Evolutionary conservation across 164 flowering plant genomes (phyloP), one percentile per base, ranked within the genome.

Genomic region (Protea cynaroides): DNA sequence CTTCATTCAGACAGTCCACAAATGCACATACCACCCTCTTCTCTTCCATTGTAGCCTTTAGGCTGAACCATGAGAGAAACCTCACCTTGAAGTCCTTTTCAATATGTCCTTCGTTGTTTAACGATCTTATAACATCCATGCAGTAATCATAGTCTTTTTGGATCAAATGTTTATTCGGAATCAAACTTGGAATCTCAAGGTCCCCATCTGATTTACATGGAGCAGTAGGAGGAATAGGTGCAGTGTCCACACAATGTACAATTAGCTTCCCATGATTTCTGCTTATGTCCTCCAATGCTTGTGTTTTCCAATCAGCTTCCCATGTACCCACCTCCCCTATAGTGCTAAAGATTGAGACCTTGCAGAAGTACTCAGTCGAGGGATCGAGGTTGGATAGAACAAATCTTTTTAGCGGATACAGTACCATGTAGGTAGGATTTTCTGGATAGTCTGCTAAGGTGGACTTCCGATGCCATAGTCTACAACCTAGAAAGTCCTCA

Each of bases 1-100:
- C 99, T 47, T 83, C 88, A 0, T 75, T 46, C 40, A 92, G 73
- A 0, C 89, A 81, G 63, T 92, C 94, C 1, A 95, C 80, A 65
- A 82, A 95, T 14, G 83, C 90, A 58, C 78, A 88, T 56, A 95
- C 93, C 24, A 95, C 73, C 68, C 82, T 82, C 23, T 81, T 74
- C 72, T 95, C 96, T 61, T 86, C 83, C 0, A 78, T 73, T 3
- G 85, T 88, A 18, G 97, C 96, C 63, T 83, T 75, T 66, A 95
- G 73, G 76, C 96, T 88, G 77, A 84, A 92, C 99, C 99, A 95
- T 10, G 97, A 86, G 58, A 95, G 74, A 63, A 95, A 92, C 67
- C 88, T 91, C 76, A 82, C 85, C 67, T 97, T 73, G 67, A 95
- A 95, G 68, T 75, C 75, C 71, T 77, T 82, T 64, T 82, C 90